Evolutionary conservation across 2,329 filamentous ascomycete species (phyloP).

Genomic region (Trichophyton rubrum): DNA sequence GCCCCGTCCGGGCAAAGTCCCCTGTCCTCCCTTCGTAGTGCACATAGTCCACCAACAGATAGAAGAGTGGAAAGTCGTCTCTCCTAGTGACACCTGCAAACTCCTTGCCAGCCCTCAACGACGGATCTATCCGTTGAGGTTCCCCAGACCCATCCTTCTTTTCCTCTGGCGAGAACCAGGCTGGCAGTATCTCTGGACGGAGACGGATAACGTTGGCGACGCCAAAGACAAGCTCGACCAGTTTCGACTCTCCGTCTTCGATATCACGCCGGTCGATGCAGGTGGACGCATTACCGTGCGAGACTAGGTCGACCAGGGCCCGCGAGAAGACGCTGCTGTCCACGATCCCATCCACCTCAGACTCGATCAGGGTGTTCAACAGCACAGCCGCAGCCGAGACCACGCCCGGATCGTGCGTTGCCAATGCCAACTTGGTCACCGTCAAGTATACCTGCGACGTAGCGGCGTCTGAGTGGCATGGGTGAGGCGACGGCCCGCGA

Average conservation of each 20-base stretch:
- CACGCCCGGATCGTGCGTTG: constrained; percentile 72
- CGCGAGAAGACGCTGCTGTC: constrained; percentile 75
- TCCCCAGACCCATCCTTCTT: constrained; percentile 21
- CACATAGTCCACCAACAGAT: constrained; percentile 90
- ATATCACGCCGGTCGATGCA: constrained; percentile 30
- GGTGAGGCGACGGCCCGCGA: constrained; percentile 74
- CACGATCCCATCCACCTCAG: constrained; percentile 89
- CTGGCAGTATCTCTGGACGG: constrained; percentile 70
- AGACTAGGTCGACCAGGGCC: constrained; percentile 74
- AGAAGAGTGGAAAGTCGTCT: constrained; percentile 91
- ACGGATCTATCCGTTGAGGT: constrained; percentile 28
- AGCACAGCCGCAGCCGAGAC: constrained; percentile 73
- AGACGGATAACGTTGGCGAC: constrained; percentile 92
- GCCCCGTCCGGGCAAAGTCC: constrained; percentile 86
- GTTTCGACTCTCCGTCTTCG: constrained; percentile 70
- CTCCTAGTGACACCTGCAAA: constrained; percentile 79
- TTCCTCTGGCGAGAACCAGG: constrained; percentile 69
- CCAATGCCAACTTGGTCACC: constrained; percentile 76
- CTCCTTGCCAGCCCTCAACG: constrained; percentile 40
- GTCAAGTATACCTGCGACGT: constrained; percentile 80
- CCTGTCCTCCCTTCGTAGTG: constrained; percentile 90
- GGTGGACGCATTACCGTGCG: constrained; percentile 44
- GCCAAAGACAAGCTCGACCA: constrained; percentile 89
- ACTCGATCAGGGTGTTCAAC: constrained; percentile 87
- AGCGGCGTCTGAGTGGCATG: constrained; percentile 78